Evolutionary conservation across 495 filamentous ascomycete genomes (phyloP).

Genomic region (Penicillium coprophilum): DNA sequence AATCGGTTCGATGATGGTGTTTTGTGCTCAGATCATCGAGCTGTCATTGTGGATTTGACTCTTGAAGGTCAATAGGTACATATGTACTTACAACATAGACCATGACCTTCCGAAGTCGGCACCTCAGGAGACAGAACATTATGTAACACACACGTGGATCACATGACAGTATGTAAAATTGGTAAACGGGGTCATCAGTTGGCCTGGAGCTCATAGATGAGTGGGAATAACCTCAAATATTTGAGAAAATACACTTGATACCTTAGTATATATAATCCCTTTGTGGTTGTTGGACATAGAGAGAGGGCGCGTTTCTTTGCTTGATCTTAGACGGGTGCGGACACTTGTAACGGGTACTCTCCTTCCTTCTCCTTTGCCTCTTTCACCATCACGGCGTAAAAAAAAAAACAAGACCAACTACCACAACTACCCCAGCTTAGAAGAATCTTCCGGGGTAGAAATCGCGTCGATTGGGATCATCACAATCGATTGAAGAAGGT

Average conservation of each 20-base stretch:
- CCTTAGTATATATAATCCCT: neutral
- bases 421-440: slow-evolving; percentile 1
- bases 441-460: neutral
- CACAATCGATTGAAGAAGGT: slow-evolving; percentile 3
- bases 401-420: neutral
- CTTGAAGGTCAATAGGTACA: slow-evolving; percentile 3
- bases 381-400: slow-evolving; percentile 9
- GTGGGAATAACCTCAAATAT: slow-evolving; percentile 1
- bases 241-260: neutral
- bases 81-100: neutral
- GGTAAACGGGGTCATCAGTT: slow-evolving; percentile 3
- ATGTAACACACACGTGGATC: slow-evolving; percentile 2
- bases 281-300: neutral
- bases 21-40: slow-evolving; percentile 73
- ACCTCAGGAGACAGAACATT: neutral
- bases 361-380: slow-evolving; percentile 13
- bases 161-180: slow-evolving; percentile 11
- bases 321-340: slow-evolving; percentile 10
- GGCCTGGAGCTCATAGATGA: neutral
- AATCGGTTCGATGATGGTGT: slow-evolving; percentile 66
- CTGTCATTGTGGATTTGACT: slow-evolving; percentile 65
- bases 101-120: neutral
- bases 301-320: slow-evolving; percentile 3
- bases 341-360: slow-evolving; percentile 13
- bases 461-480: slow-evolving; percentile 5